Percentiles rank a stretch among this genome's conserved stretches.
Conservation (phyloP, 345 rosid species). For the Citrus maxima region DNA sequence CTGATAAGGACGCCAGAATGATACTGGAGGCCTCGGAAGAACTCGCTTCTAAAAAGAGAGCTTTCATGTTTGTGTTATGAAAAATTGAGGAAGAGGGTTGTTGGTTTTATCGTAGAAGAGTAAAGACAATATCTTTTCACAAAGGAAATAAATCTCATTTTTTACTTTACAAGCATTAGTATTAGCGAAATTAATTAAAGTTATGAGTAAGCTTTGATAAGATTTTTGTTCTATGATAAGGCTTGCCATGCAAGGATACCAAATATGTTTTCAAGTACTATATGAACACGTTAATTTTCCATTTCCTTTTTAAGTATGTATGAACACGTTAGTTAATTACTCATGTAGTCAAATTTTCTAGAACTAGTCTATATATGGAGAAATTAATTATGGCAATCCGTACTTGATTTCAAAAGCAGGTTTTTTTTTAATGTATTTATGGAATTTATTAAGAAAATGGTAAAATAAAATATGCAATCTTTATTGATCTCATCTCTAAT, state of each 20-base stretch:
- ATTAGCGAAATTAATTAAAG: no score
- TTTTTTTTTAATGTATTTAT: not conserved
- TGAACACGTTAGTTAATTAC: not conserved
- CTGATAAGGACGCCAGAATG: no score
- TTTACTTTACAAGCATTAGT: no score
- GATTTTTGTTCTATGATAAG: no score
- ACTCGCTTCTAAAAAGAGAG: no score
- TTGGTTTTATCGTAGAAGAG: not conserved
- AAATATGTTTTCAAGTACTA: no score
- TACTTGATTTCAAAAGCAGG: not conserved
- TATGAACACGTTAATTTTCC: not conserved
- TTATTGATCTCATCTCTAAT: not conserved
- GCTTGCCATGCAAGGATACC: no score
- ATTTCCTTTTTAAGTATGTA: no score
- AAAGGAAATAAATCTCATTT: not conserved
- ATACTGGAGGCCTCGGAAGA: no score
- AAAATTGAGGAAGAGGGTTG: not conserved
- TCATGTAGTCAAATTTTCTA: not conserved
- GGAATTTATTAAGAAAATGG: not conserved
- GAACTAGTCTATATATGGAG: not conserved
- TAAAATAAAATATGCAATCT: not conserved
- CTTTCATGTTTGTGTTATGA: no score
- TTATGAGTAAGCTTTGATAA: no score
- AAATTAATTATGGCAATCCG: not conserved
- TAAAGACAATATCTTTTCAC: not conserved